Evolutionary conservation across 257 asterid species (phyloP), one percentile per base, ranked within the genome.

Genomic region (Scutellaria minor): DNA sequence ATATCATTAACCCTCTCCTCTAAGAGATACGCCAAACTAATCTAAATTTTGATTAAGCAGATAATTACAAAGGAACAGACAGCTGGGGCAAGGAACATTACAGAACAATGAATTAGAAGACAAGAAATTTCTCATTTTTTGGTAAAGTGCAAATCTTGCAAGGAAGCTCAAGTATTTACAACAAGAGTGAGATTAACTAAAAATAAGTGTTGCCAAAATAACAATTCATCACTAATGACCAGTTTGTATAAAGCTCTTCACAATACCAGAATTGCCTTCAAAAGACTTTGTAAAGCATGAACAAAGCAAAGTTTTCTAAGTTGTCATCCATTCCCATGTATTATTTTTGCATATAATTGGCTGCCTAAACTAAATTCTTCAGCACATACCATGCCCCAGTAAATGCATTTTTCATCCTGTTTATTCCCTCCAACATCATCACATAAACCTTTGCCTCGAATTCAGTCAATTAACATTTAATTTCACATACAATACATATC

Each of bases 371-470:
- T 5, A 45, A 5, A 47, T 15, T 45, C 47, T 45, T 35, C 51
- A n/a, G 7, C 41, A 67, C 27, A 58, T 59, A 37, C 47, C 50
- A 75, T 75, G 65, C 74, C 15, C 31, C 10, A 9, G 14, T 1
- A 18, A 8, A 62, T 7, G 72, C 71, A 63, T 7, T 15, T 44
- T 9, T 63, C 27, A 12, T n/a, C 64, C 7, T 56, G 37, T 20
- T 57, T 14, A 31, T 56, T 46, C 64, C 75, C n/a, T 59, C 42
- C 15, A 52, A 37, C 40, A 10, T 12, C 13, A 40, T 59, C n/a
- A 58, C n/a, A 41, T 41, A n/a, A 59, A 69, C 12, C 8, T 11
- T 15, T 24, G 61, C 11, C 7, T 41, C 55, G 4, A 46, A 77
- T 45, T 13, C 15, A 37, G 31, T 53, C 13, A 67, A 58, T 37